Evolutionary conservation across 208 protist genomes (phyloP).

Genomic region (Crithidia thermophila): DNA sequence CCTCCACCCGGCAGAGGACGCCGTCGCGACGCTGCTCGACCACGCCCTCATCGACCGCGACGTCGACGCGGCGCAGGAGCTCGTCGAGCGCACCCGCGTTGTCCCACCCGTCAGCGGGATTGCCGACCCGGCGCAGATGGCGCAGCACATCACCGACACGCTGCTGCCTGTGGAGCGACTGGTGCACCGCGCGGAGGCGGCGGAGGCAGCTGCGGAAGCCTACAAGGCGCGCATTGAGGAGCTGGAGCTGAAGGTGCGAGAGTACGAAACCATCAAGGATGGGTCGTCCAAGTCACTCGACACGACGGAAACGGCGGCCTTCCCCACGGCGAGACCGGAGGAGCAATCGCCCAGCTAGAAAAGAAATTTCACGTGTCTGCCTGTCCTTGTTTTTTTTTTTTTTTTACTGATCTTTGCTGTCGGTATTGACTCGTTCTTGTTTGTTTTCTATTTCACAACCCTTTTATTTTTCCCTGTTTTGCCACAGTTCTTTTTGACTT

Average conservation of each 20-base stretch:
- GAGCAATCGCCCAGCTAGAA: neutral
- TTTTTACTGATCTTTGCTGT: neutral
- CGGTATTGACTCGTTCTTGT: neutral
- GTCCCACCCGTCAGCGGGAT: neutral
- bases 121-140: conserved; percentile 1
- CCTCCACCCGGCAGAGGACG: conserved; percentile 17
- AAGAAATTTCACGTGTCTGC: neutral
- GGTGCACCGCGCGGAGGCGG: conserved; percentile 10
- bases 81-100: conserved; percentile 18
- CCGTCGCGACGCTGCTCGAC: conserved; percentile 33
- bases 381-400: neutral
- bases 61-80: conserved; percentile 30
- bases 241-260: conserved; percentile 17
- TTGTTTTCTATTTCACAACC: too few species aligned
- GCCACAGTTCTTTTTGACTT: neutral
- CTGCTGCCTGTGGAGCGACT: conserved; percentile 25
- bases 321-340: neutral
- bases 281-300: conserved; percentile 1
- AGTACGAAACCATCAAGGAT: neutral
- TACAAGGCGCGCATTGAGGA: conserved; percentile 15
- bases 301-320: neutral
- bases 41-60: conserved; percentile 34
- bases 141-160: conserved; percentile 12
- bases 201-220: conserved; percentile 4
- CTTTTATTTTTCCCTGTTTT: too few species aligned